Evolutionary conservation across 2,329 filamentous ascomycete genomes (phyloP).

Genomic region (Fusarium equiseti): DNA sequence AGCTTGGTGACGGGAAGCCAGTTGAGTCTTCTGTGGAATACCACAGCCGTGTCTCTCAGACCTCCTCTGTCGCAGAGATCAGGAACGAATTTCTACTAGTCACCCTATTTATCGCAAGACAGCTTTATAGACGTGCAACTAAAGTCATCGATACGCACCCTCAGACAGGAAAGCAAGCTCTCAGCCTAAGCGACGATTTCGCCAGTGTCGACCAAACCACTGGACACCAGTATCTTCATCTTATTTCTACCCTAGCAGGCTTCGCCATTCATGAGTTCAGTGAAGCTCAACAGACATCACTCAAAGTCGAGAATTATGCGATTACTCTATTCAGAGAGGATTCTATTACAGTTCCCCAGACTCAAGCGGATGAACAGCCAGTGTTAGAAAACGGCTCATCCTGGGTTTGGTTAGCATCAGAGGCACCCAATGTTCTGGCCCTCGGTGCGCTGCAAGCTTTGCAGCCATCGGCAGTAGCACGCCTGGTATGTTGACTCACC

Average conservation of each 20-base stretch:
- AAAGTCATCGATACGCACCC: constrained; percentile 43
- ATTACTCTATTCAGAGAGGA: constrained; percentile 55
- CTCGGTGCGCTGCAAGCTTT: constrained; percentile 56
- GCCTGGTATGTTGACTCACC: constrained; percentile 49
- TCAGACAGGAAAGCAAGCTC: constrained; percentile 33
- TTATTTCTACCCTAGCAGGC: constrained; percentile 53
- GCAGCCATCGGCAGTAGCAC: constrained; percentile 50
- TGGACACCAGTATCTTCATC: constrained; percentile 53
- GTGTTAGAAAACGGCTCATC: constrained; percentile 35
- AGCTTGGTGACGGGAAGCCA: constrained; percentile 28
- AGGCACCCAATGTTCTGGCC: constrained; percentile 52
- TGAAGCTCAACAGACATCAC: constrained; percentile 52
- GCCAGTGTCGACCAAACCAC: constrained; percentile 42
- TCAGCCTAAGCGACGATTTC: constrained; percentile 53
- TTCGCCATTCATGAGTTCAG: constrained; percentile 55
- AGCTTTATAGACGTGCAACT: constrained; percentile 58
- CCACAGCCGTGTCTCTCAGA: constrained; percentile 4
- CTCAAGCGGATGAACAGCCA: constrained; percentile 14
- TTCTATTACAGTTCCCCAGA: constrained; percentile 35
- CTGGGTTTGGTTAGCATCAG: constrained; percentile 52
- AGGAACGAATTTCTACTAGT: constrained; percentile 56
- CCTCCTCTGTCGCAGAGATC: constrained; percentile 46
- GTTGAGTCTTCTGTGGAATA: constrained; percentile 1
- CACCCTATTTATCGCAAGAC: constrained; percentile 53
- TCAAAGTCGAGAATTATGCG: constrained; percentile 51